phyloP scores from a whole-genome alignment of 495 filamentous ascomycete genomes.

The Penicillium cinerascens region DNA sequence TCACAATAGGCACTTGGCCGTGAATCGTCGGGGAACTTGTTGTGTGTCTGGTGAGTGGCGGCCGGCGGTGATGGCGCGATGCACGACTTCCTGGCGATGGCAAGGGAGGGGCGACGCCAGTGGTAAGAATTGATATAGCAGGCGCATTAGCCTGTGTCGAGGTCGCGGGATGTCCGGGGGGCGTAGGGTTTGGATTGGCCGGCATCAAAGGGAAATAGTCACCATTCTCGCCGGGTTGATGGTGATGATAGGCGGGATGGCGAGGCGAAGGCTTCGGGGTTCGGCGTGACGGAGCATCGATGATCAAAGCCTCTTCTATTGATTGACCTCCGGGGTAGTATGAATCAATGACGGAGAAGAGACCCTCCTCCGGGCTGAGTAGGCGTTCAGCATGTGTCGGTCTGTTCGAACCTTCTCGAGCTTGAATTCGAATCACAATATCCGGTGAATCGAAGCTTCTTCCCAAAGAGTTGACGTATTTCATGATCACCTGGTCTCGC shows the following conservation, averaged over 20 bases:
- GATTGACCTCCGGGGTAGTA: conserved; percentile 87
- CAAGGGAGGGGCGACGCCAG: conserved; percentile 73
- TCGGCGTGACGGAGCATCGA: conserved; percentile 77
- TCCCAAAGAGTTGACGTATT: conserved; percentile 91
- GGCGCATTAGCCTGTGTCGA: conserved; percentile 24
- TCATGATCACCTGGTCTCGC: conserved; percentile 84
- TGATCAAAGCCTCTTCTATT: conserved; percentile 86
- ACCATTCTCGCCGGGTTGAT: conserved; percentile 66
- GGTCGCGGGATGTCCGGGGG: conserved; percentile 39
- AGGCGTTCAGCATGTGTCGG: conserved; percentile 57
- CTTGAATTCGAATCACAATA: conserved; percentile 62
- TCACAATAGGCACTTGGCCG: conserved; percentile 26
- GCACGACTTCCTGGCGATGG: conserved; percentile 75
- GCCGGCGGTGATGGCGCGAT: conserved; percentile 41
- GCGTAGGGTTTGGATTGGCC: conserved; percentile 36
- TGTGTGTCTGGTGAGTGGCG: conserved; percentile 58
- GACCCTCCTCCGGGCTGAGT: conserved; percentile 83
- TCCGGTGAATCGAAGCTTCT: conserved; percentile 87
- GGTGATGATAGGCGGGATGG: conserved; percentile 52
- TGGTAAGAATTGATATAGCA: conserved; percentile 75
- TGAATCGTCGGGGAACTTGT: conserved; percentile 78
- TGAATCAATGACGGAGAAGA: conserved; percentile 70
- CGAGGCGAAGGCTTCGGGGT: conserved; percentile 83
- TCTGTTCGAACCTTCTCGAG: conserved; percentile 46
- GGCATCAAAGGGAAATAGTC: conserved; percentile 94